These are phyloP conservation scores for Helicocarpus griseus DNA, from an alignment of 2,329 filamentous ascomycete genomes.

Conservation along the genomic window DNA sequence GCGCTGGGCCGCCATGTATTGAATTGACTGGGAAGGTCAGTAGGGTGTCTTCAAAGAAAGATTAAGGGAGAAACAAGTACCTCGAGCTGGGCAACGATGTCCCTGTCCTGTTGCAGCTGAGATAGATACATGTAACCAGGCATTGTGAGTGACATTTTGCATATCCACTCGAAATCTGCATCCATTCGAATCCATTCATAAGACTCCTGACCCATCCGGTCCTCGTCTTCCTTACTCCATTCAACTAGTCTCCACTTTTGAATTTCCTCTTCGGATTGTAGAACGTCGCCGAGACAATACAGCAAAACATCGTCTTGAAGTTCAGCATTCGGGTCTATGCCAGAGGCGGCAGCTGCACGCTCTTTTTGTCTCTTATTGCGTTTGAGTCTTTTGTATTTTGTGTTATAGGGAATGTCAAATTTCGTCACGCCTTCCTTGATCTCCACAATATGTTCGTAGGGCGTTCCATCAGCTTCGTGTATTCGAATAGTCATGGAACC, in stretches of 20 bases:
- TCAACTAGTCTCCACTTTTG: conserved; percentile 76
- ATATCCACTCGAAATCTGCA: conserved; percentile 97
- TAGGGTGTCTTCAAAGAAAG: neutral
- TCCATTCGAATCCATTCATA: conserved; percentile 99
- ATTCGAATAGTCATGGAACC: conserved; percentile 97
- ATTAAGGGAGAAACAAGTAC: conserved; percentile 18
- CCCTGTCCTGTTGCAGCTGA: conserved; percentile 91
- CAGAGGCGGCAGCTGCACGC: conserved; percentile 54
- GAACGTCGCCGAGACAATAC: conserved; percentile 84
- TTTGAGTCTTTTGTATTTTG: conserved; percentile 96
- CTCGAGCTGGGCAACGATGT: conserved; percentile 77
- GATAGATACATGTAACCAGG: conserved; percentile 97
- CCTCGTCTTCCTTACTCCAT: conserved; percentile 81
- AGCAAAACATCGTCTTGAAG: conserved; percentile 71
- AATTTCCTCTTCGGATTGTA: conserved; percentile 73
- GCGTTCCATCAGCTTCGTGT: conserved; percentile 94
- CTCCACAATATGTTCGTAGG: conserved; percentile 95
- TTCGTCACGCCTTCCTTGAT: conserved; percentile 79
- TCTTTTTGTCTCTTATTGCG: conserved; percentile 75
- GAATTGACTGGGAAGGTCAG: conserved; percentile 47
- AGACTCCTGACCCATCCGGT: conserved; percentile 86
- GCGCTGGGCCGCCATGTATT: conserved; percentile 59
- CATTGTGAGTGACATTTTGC: conserved; percentile 70
- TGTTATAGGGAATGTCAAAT: conserved; percentile 96
- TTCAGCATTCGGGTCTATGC: conserved; percentile 53